Percentiles rank a stretch among this genome's conserved stretches.
Evolutionary conservation across 139 green algal genomes (phyloP).

Genomic region (Chlorella sp.): DNA sequence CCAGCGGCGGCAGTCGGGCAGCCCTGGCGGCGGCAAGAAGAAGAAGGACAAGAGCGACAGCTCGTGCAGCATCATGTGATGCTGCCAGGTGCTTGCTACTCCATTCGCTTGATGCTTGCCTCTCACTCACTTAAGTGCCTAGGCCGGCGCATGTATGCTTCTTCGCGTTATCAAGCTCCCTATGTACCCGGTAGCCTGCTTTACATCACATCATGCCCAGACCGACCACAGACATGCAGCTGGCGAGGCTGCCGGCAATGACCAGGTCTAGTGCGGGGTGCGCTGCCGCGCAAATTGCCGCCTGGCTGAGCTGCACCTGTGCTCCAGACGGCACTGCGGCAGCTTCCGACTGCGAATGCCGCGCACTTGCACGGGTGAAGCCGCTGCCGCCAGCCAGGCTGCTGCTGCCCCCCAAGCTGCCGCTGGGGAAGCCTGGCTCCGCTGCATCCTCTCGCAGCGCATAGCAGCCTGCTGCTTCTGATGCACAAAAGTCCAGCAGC

Average conservation of each 20-base stretch:
- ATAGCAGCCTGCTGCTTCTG: constrained; percentile 16
- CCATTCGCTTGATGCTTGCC: too few species aligned
- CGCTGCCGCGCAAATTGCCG: constrained; percentile 28
- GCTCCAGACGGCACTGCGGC: neutral
- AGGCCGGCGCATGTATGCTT: neutral
- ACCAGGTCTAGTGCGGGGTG: constrained; percentile 10
- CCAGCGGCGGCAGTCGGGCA: neutral
- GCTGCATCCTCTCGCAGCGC: constrained; percentile 3
- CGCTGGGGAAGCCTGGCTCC: neutral
- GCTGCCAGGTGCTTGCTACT: neutral
- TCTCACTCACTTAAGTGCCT: too few species aligned
- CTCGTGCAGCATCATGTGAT: constrained; percentile 36
- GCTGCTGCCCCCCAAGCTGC: neutral
- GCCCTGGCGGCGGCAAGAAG: neutral
- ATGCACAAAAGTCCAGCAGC: constrained; percentile 35
- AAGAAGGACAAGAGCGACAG: constrained; percentile 43
- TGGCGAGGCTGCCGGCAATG: constrained; percentile 26
- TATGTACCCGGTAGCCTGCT: neutral
- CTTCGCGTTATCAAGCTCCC: too few species aligned
- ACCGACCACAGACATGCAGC: constrained; percentile 27
- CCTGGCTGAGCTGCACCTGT: constrained; percentile 22
- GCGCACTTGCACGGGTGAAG: neutral
- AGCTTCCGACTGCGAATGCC: neutral
- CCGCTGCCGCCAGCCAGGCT: neutral
- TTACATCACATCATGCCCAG: neutral